Evolutionary conservation across 1,284 basidiomycete genomes (phyloP).

Genomic region (Mycosarcoma mackinlayi): DNA sequence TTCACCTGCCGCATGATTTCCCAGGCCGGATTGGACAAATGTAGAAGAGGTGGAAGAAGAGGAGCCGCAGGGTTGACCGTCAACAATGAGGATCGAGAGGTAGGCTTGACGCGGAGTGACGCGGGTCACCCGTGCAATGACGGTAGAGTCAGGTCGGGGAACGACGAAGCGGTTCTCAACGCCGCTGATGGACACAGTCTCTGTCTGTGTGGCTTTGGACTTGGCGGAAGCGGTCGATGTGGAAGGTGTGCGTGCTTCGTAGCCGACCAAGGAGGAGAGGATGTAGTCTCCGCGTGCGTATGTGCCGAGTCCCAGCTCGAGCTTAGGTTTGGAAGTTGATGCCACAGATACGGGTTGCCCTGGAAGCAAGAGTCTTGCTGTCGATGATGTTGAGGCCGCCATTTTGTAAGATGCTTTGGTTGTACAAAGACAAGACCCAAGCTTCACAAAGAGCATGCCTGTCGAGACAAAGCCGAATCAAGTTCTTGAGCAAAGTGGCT

Average conservation of each 20-base stretch:
- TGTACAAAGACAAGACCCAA: too few relatives aligned
- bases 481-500: constrained; percentile 12
- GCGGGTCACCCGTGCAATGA: constrained; percentile 82
- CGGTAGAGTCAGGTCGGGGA: constrained; percentile 54
- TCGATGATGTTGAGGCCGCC: constrained; percentile 17
- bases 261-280: constrained; percentile 58
- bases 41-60: constrained; percentile 29
- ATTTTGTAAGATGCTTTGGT: neutral
- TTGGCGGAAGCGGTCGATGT: constrained; percentile 2
- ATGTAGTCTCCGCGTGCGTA: constrained; percentile 53
- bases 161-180: constrained; percentile 53
- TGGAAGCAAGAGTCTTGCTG: constrained; percentile 38
- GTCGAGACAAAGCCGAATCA: too few relatives aligned
- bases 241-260: constrained; percentile 21
- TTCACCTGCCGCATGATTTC: constrained; percentile 65
- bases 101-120: constrained; percentile 88
- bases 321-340: constrained; percentile 6
- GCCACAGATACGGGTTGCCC: constrained; percentile 49
- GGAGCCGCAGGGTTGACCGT: constrained; percentile 77
- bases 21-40: constrained; percentile 43
- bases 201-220: neutral
- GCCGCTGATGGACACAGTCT: constrained; percentile 24
- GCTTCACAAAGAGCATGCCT: too few relatives aligned
- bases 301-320: constrained; percentile 51
- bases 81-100: constrained; percentile 87